Evolutionary conservation across 345 rosid genomes (phyloP).

Genomic region (Populus pruinosa): DNA sequence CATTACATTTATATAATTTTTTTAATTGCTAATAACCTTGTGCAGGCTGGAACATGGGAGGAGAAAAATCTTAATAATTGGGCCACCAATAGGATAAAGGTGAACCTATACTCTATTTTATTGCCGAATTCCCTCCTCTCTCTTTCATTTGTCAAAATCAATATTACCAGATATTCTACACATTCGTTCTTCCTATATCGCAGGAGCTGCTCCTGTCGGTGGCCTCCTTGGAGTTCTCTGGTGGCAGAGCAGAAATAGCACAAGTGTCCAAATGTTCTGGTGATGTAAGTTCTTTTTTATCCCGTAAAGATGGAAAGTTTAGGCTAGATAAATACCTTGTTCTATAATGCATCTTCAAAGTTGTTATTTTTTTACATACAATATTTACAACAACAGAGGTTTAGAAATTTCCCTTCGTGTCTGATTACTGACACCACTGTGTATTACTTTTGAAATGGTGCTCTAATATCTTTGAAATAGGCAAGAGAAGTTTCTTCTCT

Average conservation of each 20-base stretch:
- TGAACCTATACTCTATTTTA: slow-evolving; percentile 10
- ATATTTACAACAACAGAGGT: background rate
- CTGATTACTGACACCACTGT: background rate
- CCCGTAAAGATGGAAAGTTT: background rate
- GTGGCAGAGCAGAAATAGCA: slow-evolving; percentile 65
- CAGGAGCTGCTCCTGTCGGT: slow-evolving; percentile 74
- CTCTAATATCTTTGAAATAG: background rate
- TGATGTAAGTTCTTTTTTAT: slow-evolving; percentile 53
- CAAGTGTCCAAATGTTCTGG: slow-evolving; percentile 74
- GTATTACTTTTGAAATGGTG: background rate
- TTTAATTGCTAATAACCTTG: background rate
- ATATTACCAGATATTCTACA: background rate
- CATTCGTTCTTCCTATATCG: background rate
- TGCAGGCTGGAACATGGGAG: slow-evolving; percentile 98
- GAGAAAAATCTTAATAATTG: slow-evolving; percentile 82
- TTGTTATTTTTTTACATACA: background rate
- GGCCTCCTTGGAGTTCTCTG: slow-evolving; percentile 61
- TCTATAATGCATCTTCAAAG: background rate
- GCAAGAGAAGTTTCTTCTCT: background rate
- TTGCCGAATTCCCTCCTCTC: background rate
- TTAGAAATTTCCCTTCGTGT: background rate
- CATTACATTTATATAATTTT: background rate
- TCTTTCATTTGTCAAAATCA: background rate
- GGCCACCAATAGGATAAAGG: slow-evolving; percentile 83
- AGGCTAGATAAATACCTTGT: background rate